Conservation (phyloP, 495 filamentous ascomycete species). For the Annulohypoxylon moriforme region DNA sequence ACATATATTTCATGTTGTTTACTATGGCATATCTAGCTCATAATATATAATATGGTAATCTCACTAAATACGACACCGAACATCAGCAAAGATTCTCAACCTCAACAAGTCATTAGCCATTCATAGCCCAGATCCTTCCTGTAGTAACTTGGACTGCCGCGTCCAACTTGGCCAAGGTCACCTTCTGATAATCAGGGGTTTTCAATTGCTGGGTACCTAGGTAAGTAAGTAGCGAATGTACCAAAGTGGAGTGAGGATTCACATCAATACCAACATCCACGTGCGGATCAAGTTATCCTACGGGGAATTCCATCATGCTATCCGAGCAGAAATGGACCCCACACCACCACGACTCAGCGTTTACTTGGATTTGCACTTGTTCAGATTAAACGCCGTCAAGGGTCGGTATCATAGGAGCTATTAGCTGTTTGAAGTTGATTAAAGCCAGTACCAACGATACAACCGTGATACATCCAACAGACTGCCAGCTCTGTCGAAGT, state of each 20-base stretch:
- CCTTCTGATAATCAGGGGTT: neutral
- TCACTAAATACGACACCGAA: conserved; percentile 1
- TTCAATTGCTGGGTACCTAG: neutral
- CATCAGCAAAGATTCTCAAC: neutral
- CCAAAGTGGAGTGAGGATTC: neutral
- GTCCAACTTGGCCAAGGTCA: neutral
- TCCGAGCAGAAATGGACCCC: neutral
- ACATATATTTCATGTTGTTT: neutral
- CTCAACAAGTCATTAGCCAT: conserved; percentile 21
- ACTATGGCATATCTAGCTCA: neutral
- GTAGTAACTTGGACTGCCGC: neutral
- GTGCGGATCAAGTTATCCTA: neutral
- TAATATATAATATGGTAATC: neutral
- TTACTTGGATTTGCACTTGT: neutral
- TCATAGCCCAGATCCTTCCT: neutral
- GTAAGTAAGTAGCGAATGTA: conserved; percentile 7
- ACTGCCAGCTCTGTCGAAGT: neutral
- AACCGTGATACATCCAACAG: neutral
- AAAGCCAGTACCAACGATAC: neutral
- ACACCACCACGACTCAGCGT: conserved; percentile 5
- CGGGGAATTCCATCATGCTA: neutral
- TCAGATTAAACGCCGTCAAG: neutral
- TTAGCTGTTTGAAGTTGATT: conserved; percentile 16
- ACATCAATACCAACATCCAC: neutral
- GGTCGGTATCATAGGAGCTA: neutral